These are phyloP conservation scores for Sanghuangporus weigelae DNA, from an alignment of 1,284 basidiomycete genomes.

Conservation along the genomic window DNA sequence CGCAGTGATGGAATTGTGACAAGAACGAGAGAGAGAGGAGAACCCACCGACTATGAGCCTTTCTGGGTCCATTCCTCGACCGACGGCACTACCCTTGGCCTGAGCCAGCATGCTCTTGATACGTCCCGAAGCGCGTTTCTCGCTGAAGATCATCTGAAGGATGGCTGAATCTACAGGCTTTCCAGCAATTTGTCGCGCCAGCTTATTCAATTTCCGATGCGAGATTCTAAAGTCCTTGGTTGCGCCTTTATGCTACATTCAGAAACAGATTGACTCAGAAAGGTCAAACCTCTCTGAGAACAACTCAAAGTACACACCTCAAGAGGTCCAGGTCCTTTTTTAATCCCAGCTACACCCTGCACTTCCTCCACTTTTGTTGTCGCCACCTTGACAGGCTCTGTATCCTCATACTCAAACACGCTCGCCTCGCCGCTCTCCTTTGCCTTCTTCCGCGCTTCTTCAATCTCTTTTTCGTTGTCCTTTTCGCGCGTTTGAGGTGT, in stretches of 20 bases:
- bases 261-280: not conserved
- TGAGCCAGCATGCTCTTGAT: constrained; percentile 86
- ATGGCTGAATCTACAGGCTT: constrained; percentile 93
- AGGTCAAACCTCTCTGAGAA: not conserved
- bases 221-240: constrained; percentile 93
- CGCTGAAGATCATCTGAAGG: constrained; percentile 92
- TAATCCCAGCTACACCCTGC: constrained; percentile 19
- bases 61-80: constrained; percentile 72
- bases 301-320: constrained; percentile 11
- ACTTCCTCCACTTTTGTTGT: constrained; percentile 23
- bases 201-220: constrained; percentile 85
- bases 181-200: constrained; percentile 83
- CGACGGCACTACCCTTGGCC: constrained; percentile 82
- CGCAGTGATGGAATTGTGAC: not conserved
- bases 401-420: constrained; percentile 42
- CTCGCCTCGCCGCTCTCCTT: constrained; percentile 47
- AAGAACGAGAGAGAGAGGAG: not conserved
- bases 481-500: constrained; percentile 42
- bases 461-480: constrained; percentile 42
- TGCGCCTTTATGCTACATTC: constrained; percentile 76
- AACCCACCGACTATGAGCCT: constrained; percentile 79
- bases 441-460: constrained; percentile 47
- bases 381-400: not conserved
- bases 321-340: constrained; percentile 3
- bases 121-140: constrained; percentile 82